Evolutionary conservation across 345 rosid genomes (phyloP).

Genomic region (Orychophragmus violaceus): DNA sequence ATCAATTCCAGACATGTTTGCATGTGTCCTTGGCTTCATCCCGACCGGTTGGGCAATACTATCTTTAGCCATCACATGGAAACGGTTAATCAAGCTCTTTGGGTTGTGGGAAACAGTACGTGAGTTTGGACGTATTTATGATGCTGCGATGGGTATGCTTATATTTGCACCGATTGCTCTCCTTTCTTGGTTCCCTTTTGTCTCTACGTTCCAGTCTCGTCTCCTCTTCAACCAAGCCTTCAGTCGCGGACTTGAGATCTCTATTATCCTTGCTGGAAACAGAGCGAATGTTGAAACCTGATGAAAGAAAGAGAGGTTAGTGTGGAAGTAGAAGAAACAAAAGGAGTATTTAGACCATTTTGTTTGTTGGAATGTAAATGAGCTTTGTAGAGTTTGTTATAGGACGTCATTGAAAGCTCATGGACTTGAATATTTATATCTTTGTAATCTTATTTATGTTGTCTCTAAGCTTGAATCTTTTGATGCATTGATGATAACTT

Average conservation of each 20-base stretch:
- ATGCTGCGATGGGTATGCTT: conserved; percentile 86
- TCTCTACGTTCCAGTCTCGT: conserved; percentile 98
- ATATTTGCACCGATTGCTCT: conserved; percentile 75
- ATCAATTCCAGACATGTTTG: conserved; percentile 72
- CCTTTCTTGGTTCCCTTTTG: conserved; percentile 93
- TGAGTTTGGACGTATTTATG: conserved; percentile 86
- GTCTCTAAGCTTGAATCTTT: background rate
- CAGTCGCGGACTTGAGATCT: conserved; percentile 96
- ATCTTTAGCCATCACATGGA: conserved; percentile 84
- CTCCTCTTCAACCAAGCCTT: conserved; percentile 98
- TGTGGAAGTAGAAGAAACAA: background rate
- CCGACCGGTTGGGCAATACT: conserved; percentile 89
- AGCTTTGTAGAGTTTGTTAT: conserved; percentile 29
- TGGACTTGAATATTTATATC: background rate
- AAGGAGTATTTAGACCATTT: too few relatives aligned
- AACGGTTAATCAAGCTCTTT: conserved; percentile 43
- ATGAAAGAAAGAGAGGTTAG: conserved; percentile 14
- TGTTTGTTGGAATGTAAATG: conserved; percentile 12
- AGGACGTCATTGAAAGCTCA: conserved; percentile 21
- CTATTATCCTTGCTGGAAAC: conserved; percentile 96
- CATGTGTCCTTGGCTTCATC: conserved; percentile 78
- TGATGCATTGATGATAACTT: background rate
- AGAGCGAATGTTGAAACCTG: conserved; percentile 78
- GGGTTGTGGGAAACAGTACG: conserved; percentile 89
- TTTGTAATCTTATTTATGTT: conserved; percentile 3